phyloP scores from a whole-genome alignment of 257 asterid genomes.

The Gentiana dahurica region DNA sequence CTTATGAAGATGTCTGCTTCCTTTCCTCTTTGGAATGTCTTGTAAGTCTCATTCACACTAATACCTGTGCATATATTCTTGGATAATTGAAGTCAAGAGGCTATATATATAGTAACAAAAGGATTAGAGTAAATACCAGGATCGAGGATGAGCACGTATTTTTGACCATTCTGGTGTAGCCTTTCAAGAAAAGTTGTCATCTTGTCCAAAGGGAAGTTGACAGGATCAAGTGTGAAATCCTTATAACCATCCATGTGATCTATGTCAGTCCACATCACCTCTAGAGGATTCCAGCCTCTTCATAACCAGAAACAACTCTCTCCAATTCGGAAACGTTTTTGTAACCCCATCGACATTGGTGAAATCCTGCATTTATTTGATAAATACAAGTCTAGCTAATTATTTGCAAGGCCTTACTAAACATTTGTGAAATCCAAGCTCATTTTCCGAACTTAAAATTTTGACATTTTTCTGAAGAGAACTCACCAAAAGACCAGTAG shows the following conservation, averaged over 20 bases:
- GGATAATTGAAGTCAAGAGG: too few species aligned
- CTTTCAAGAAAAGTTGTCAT: slow-evolving; percentile 63
- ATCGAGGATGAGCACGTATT: slow-evolving; percentile 74
- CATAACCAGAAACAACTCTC: slow-evolving; percentile 73
- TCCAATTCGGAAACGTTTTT: slow-evolving; percentile 78
- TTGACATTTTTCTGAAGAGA: too few species aligned
- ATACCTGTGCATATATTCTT: slow-evolving; percentile 32
- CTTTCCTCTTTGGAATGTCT: slow-evolving; percentile 58
- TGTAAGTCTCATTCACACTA: slow-evolving; percentile 49
- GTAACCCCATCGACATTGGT: slow-evolving; percentile 98
- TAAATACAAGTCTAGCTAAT: too few species aligned
- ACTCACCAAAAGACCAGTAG: slow-evolving; percentile 86
- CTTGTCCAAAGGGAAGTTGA: slow-evolving; percentile 66
- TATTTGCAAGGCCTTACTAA: too few species aligned
- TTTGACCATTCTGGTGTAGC: slow-evolving; percentile 76
- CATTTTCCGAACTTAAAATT: too few species aligned
- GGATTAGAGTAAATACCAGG: slow-evolving; percentile 29
- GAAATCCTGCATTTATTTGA: slow-evolving; percentile 49
- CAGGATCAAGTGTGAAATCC: slow-evolving; percentile 83
- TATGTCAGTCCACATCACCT: slow-evolving; percentile 93
- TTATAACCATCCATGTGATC: slow-evolving; percentile 97
- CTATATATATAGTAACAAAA: too few species aligned
- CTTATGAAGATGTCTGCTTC: slow-evolving; percentile 60
- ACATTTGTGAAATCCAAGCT: too few species aligned
- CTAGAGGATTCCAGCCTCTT: slow-evolving; percentile 71